These are phyloP conservation scores for Suillus subluteus DNA, from an alignment of 768 basidiomycete species.

Conservation along the genomic window DNA sequence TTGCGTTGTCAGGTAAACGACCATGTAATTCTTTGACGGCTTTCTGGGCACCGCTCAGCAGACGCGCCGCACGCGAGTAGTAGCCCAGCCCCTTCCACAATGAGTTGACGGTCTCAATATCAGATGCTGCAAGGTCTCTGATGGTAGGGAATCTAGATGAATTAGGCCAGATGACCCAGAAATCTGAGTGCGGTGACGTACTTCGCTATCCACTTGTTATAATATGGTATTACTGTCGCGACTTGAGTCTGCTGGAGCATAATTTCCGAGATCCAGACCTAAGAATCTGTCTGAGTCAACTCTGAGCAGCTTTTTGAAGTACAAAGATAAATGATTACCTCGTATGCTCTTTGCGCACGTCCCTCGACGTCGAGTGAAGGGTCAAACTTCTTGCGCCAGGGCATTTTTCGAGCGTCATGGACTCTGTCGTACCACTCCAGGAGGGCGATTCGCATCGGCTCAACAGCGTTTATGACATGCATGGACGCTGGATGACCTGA, in stretches of 20 bases:
- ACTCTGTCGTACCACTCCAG: constrained; percentile 73
- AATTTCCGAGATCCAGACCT: constrained; percentile 92
- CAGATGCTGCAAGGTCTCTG: constrained; percentile 67
- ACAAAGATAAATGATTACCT: constrained; percentile 50
- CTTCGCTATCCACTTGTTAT: constrained; percentile 85
- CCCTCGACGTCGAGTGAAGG: constrained; percentile 54
- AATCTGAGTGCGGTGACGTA: constrained; percentile 36
- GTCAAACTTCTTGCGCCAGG: constrained; percentile 83
- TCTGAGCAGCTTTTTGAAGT: neutral
- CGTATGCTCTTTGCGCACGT: constrained; percentile 87
- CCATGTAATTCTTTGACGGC: constrained; percentile 69
- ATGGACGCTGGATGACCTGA: constrained; percentile 46
- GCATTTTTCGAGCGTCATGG: constrained; percentile 78
- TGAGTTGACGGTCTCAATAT: constrained; percentile 83
- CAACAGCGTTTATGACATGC: constrained; percentile 51
- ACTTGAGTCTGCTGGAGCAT: constrained; percentile 99
- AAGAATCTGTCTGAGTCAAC: neutral
- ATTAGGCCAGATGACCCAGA: neutral
- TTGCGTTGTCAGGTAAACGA: constrained; percentile 76
- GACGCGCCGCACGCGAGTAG: constrained; percentile 82
- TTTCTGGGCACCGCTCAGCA: constrained; percentile 84
- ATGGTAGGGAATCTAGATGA: constrained; percentile 77
- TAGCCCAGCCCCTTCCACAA: constrained; percentile 94
- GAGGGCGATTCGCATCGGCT: constrained; percentile 52
- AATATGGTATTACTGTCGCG: constrained; percentile 91